A percentile compares a stretch with the other conserved stretches of the same genome.
phyloP scores from a whole-genome alignment of 371 early-diverging fungal species.

The Apophysomyces elegans region DNA sequence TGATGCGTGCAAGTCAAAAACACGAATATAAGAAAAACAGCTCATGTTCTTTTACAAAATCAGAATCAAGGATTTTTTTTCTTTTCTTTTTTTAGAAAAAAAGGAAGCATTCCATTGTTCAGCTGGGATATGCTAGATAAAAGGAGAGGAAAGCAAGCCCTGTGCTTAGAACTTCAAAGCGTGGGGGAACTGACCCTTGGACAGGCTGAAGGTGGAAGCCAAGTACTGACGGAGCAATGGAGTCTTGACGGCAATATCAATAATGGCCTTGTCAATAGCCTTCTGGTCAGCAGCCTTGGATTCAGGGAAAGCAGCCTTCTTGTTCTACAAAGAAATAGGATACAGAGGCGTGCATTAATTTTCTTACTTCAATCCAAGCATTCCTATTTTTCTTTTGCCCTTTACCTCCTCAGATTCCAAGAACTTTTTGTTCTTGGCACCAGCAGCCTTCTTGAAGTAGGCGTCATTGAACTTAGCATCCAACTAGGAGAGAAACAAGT shows the following conservation, averaged over 20 bases:
- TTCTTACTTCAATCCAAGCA: neutral
- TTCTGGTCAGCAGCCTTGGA: constrained; percentile 80
- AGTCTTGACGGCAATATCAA: constrained; percentile 80
- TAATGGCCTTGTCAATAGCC: constrained; percentile 79
- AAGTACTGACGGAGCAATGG: constrained; percentile 88
- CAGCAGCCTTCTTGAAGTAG: constrained; percentile 79
- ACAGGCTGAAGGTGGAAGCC: constrained; percentile 81
- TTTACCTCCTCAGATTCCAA: constrained; percentile 67
- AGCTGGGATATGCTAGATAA: constrained; percentile 1
- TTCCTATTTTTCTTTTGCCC: neutral
- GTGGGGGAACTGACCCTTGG: constrained; percentile 96
- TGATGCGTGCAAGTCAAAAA: too few relatives aligned
- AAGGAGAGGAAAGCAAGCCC: neutral
- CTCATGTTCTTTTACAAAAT: neutral
- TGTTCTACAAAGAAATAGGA: neutral
- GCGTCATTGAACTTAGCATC: constrained; percentile 83
- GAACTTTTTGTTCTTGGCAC: constrained; percentile 79
- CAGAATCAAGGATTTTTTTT: constrained; percentile 2
- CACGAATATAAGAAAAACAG: neutral
- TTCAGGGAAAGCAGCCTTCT: constrained; percentile 67
- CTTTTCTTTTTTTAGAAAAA: neutral
- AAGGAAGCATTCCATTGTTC: neutral
- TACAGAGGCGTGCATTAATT: neutral
- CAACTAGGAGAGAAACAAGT: constrained; percentile 23
- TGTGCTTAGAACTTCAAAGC: constrained; percentile 83